These are phyloP conservation scores for Fraxinus americana DNA, from an alignment of 257 asterid species.

Conservation along the genomic window DNA sequence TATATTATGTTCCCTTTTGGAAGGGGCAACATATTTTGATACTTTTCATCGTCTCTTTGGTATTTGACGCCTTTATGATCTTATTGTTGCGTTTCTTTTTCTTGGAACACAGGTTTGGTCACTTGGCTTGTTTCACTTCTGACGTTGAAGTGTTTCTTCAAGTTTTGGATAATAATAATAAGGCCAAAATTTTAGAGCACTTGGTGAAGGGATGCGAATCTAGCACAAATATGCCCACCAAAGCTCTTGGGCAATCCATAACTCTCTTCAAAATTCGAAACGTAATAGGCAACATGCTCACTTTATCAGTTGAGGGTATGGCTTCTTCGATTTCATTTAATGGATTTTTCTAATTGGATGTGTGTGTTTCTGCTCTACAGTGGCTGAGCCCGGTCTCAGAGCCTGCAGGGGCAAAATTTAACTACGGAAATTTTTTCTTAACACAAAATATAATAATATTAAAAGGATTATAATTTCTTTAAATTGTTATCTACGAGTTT, in stretches of 20 bases:
- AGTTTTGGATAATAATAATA: slow-evolving; percentile 54
- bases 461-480: no score
- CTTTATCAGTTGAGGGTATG: slow-evolving; percentile 67
- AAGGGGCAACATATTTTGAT: slow-evolving; percentile 8
- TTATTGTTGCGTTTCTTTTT: slow-evolving; percentile 21
- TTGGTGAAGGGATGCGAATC: slow-evolving; percentile 51
- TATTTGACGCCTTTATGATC: slow-evolving; percentile 17
- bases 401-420: no score
- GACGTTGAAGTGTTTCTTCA: slow-evolving; percentile 73
- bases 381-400: no score
- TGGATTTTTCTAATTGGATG: slow-evolving; percentile 17
- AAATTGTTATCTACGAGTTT: no score
- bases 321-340: slow-evolving; percentile 22
- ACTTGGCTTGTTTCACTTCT: slow-evolving; percentile 81
- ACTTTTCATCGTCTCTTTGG: neutral
- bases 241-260: slow-evolving; percentile 78
- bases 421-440: no score
- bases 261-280: slow-evolving; percentile 72
- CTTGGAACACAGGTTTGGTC: slow-evolving; percentile 77
- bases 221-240: slow-evolving; percentile 40
- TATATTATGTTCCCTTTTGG: neutral
- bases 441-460: no score
- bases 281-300: slow-evolving; percentile 53
- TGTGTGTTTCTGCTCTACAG: slow-evolving; percentile 4
- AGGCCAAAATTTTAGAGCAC: slow-evolving; percentile 58